These are phyloP conservation scores for Amanita jacksonii DNA, from an alignment of 768 basidiomycete species.

Conservation along the genomic window DNA sequence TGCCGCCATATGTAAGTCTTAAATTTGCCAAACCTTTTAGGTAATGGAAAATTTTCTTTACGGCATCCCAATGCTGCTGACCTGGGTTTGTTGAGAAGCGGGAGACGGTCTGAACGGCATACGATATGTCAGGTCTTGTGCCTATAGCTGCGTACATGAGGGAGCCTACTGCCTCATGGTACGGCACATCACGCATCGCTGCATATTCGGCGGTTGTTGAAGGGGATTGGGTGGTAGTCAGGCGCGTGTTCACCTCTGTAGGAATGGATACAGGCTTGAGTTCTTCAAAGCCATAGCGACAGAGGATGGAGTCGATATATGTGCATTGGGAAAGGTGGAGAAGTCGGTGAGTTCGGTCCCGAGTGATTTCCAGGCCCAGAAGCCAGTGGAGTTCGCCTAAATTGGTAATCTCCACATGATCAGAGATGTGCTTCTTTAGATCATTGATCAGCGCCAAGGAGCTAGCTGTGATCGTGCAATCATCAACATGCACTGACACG, in stretches of 20 bases:
- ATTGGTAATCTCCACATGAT: too few relatives aligned
- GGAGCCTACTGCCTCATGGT: too few relatives aligned
- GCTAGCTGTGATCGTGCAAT: not conserved
- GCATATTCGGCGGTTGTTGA: too few relatives aligned
- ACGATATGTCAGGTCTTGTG: constrained; percentile 23
- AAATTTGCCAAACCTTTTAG: constrained; percentile 20
- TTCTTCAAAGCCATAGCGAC: too few relatives aligned
- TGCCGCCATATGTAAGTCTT: constrained; percentile 15
- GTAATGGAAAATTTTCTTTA: constrained; percentile 29
- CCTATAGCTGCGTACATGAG: constrained; percentile 23
- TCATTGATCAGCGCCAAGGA: not conserved
- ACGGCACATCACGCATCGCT: too few relatives aligned
- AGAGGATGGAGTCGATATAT: not conserved
- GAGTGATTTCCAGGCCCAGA: not conserved
- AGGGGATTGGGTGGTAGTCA: too few relatives aligned
- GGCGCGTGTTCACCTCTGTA: constrained; percentile 8
- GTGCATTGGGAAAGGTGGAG: not conserved
- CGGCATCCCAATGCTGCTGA: constrained; percentile 26
- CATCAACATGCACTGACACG: constrained; percentile 10
- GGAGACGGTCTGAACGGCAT: constrained; percentile 17
- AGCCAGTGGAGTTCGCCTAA: not conserved
- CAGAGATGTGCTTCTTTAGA: too few relatives aligned
- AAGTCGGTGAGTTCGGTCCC: not conserved
- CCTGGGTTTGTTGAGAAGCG: constrained; percentile 16
- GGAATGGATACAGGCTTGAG: not conserved